A percentile compares a stretch with the other conserved stretches of the same genome.
phyloP scores from a whole-genome alignment of 2,329 filamentous ascomycete species.

The Dactylellina leptospora region DNA sequence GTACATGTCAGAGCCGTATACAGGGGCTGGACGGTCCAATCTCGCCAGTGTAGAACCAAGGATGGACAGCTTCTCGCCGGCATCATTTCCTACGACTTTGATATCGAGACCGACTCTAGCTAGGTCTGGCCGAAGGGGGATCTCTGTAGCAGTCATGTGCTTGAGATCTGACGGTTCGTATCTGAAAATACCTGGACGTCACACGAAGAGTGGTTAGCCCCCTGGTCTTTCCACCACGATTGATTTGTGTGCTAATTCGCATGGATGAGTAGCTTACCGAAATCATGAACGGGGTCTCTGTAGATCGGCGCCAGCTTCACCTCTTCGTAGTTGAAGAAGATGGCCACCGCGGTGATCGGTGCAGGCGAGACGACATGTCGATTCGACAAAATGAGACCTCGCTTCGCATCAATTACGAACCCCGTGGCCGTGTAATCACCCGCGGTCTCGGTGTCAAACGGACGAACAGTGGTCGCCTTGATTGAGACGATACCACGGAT shows the following conservation, averaged over 20 bases:
- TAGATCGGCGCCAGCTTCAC: conserved; percentile 57
- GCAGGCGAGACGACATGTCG: conserved; percentile 58
- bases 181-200: conserved; percentile 54
- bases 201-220: too few species aligned
- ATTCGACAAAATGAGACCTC: conserved; percentile 57
- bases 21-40: conserved; percentile 57
- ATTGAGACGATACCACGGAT: conserved; percentile 58
- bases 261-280: conserved; percentile 45
- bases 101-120: conserved; percentile 57
- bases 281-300: conserved; percentile 58
- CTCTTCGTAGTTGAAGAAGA: conserved; percentile 58
- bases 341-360: conserved; percentile 57
- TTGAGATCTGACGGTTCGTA: conserved; percentile 57
- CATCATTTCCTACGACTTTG: conserved; percentile 58
- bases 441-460: conserved; percentile 57
- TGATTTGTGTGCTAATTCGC: not conserved
- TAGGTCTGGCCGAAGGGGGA: conserved; percentile 56
- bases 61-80: conserved; percentile 58
- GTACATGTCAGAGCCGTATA: conserved; percentile 57
- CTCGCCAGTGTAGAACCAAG: conserved; percentile 57
- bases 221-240: not conserved
- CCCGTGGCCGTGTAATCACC: conserved; percentile 57
- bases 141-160: conserved; percentile 57
- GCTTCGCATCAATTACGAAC: conserved; percentile 57
- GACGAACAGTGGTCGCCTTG: conserved; percentile 57